Evolutionary conservation across 768 basidiomycete genomes (phyloP).

Genomic region (Phlegmacium glaucopus): DNA sequence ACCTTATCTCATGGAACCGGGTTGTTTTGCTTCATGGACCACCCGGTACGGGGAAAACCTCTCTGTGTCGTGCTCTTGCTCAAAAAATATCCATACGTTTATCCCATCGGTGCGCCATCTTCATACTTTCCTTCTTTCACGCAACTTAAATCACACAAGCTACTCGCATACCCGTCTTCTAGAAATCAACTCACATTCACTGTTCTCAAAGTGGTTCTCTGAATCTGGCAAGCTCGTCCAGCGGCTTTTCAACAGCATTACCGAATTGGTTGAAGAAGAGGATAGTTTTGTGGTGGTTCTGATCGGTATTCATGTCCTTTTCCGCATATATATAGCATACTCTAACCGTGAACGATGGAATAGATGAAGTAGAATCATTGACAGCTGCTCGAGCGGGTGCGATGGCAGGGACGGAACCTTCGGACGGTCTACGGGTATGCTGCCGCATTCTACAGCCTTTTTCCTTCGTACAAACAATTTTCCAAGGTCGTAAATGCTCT

Average conservation of each 20-base stretch:
- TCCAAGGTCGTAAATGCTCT: constrained; percentile 93
- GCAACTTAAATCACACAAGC: constrained; percentile 34
- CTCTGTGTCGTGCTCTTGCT: constrained; percentile 88
- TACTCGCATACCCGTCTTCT: constrained; percentile 85
- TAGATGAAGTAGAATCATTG: constrained; percentile 95
- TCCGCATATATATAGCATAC: neutral
- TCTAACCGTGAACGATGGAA: neutral
- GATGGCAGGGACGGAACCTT: constrained; percentile 93
- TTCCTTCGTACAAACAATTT: neutral
- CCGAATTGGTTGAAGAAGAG: constrained; percentile 89
- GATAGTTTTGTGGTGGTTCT: constrained; percentile 89
- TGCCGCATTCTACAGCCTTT: neutral
- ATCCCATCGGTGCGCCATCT: constrained; percentile 61
- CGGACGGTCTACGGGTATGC: constrained; percentile 84
- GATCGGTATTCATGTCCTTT: constrained; percentile 56
- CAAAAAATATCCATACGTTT: constrained; percentile 94
- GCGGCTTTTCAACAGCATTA: constrained; percentile 83
- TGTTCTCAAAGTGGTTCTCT: constrained; percentile 99
- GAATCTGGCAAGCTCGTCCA: constrained; percentile 99
- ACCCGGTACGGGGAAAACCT: constrained; percentile 97
- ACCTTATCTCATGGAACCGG: constrained; percentile 94
- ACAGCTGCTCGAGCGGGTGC: constrained; percentile 94
- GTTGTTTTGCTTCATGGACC: constrained; percentile 94
- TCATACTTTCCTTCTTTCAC: neutral
- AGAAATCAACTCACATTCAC: constrained; percentile 97